Evolutionary conservation across 345 rosid genomes (phyloP).

Genomic region (Carallia brachiata): DNA sequence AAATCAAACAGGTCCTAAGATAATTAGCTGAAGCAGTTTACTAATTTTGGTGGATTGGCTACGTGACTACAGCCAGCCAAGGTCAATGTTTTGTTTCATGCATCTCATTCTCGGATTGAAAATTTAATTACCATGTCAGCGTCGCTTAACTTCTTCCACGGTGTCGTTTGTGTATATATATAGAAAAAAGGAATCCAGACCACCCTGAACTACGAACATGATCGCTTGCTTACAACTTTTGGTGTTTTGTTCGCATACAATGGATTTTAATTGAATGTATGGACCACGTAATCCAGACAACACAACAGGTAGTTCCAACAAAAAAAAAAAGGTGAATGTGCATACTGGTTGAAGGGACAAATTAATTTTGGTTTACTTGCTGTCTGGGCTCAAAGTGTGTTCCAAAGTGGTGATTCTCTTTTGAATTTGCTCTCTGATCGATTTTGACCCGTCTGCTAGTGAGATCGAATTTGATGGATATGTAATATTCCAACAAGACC

Average conservation of each 20-base stretch:
- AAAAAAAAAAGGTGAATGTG: no score
- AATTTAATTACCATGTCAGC: not conserved
- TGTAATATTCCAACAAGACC: not conserved
- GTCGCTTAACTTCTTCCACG: not conserved
- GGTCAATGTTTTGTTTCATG: constrained; percentile 38
- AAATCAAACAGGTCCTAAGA: no score
- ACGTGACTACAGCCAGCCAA: constrained; percentile 52
- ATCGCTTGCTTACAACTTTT: no score
- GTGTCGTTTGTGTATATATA: not conserved
- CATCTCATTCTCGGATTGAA: not conserved
- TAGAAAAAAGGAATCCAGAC: no score
- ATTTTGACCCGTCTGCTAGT: not conserved
- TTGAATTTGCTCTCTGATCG: not conserved
- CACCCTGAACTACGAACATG: no score
- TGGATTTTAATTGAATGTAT: no score
- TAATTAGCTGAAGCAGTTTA: constrained; percentile 68
- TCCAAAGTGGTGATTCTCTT: not conserved
- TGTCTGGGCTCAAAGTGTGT: not conserved
- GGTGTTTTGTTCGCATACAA: no score
- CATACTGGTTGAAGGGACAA: no score
- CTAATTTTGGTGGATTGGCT: constrained; percentile 51
- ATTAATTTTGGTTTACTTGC: constrained; percentile 4
- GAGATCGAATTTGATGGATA: not conserved
- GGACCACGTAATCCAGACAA: no score
- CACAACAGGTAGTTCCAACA: no score